Conservation (phyloP, 202 grass and related monocot species). For the Miscanthus sacchariflorus region DNA sequence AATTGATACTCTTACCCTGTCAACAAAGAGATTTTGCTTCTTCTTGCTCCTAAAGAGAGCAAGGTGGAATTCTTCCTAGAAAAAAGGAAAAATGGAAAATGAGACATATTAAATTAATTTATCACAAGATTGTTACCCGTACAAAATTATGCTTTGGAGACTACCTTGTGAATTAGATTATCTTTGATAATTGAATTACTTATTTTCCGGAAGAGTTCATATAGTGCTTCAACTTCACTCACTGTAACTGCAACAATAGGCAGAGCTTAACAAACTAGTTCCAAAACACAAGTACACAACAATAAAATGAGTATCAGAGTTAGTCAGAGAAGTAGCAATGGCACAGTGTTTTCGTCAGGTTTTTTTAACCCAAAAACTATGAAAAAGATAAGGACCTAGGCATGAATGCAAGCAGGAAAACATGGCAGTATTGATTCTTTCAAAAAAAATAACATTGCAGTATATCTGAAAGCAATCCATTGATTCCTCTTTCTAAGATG, state of each 20-base stretch:
- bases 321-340: not conserved
- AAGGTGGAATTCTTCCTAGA: constrained; percentile 67
- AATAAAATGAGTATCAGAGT: not conserved
- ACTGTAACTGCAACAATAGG: constrained; percentile 58
- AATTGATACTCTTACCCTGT: constrained; percentile 51
- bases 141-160: not conserved
- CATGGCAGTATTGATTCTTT: too few species aligned
- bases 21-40: constrained; percentile 62
- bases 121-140: not conserved
- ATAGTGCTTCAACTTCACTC: constrained; percentile 69
- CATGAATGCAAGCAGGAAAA: too few species aligned
- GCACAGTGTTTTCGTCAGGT: not conserved
- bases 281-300: not conserved
- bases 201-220: constrained; percentile 69
- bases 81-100: not conserved
- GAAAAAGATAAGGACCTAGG: not conserved
- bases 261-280: constrained; percentile 8
- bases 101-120: not conserved
- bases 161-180: constrained; percentile 68
- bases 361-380: not conserved
- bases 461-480: not conserved
- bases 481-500: constrained; percentile 25
- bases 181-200: constrained; percentile 56
- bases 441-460: not conserved
- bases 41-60: constrained; percentile 55